Conservation (phyloP, 2,329 filamentous ascomycete species). For the Didymella lethalis region DNA sequence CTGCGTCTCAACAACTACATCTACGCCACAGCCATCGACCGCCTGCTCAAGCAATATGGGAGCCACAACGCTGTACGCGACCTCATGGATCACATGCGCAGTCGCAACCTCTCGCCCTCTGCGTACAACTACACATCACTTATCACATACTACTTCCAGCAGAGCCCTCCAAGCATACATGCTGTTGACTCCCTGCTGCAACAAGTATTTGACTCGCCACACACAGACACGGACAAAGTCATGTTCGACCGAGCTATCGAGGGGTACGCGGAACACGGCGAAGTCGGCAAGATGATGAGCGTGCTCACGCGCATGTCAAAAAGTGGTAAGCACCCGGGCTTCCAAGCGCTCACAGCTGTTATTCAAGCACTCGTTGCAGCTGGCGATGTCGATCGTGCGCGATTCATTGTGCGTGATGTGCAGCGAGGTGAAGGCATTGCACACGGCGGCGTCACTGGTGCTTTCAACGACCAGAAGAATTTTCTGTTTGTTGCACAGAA, state of each 20-base stretch:
- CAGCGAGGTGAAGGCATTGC: slow-evolving; percentile 43
- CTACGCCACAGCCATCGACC: slow-evolving; percentile 75
- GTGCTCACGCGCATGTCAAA: slow-evolving; percentile 52
- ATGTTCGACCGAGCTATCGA: slow-evolving; percentile 76
- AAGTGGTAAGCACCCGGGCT: slow-evolving; percentile 54
- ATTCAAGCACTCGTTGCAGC: slow-evolving; percentile 50
- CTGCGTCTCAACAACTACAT: slow-evolving; percentile 68
- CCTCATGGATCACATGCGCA: slow-evolving; percentile 69
- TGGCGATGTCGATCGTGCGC: slow-evolving; percentile 47
- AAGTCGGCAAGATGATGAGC: slow-evolving; percentile 56
- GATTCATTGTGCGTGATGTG: slow-evolving; percentile 50
- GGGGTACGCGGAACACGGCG: slow-evolving; percentile 67
- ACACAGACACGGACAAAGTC: slow-evolving; percentile 58
- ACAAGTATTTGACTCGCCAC: slow-evolving; percentile 49
- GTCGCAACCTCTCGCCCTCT: slow-evolving; percentile 61
- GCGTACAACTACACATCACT: slow-evolving; percentile 78
- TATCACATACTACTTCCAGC: slow-evolving; percentile 70
- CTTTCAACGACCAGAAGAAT: slow-evolving; percentile 13
- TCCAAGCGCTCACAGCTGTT: slow-evolving; percentile 51
- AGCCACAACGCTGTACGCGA: slow-evolving; percentile 63
- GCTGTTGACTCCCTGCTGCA: slow-evolving; percentile 68
- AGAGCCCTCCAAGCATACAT: slow-evolving; percentile 64
- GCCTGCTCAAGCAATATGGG: slow-evolving; percentile 61
- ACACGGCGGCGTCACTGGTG: slow-evolving; percentile 30
- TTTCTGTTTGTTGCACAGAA: slow-evolving; percentile 30